Evolutionary conservation across 139 green algal species (phyloP), one percentile per base, ranked within the genome.

Genomic region (Chlorella sp.): DNA sequence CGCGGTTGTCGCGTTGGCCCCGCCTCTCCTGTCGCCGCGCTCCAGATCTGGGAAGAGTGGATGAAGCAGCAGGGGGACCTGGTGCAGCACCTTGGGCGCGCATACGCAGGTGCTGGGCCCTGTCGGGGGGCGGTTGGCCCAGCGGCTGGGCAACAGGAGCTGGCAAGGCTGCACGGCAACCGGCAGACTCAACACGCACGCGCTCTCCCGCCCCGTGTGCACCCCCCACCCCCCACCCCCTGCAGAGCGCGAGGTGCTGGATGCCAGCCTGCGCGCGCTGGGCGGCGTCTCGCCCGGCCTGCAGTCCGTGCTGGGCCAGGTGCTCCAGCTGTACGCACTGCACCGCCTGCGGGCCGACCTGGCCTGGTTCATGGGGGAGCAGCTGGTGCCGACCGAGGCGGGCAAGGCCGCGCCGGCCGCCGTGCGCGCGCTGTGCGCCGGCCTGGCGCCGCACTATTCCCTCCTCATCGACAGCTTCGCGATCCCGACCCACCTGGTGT

Each of bases 401-500:
- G 88, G 71, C 1, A 25, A 25, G 8, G 73, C 56, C 5, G 72
- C 95, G 25, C 65, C 80, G 4, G 79, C 79, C 35, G 69, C 58
- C 17, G 83, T 90, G 42, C 86, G 91, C 33, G 48, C 41, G 43
- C 51, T 89, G 29, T 90, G 88, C 59, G 53, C 42, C 36, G 64
- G 77, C 58, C 67, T 96, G 75, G 81, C 85, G 3, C 84, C 84
- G 0, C 59, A 50, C 38, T 81, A 53, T 15, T 56, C 85, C 50
- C 31, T 66, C 14, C 71, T 97, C n/a, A 80, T 94, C 51, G 85
- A 85, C 8, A 71, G 81, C 6, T 96, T 97, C 77, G 93, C 88
- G 82, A 95, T 98, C 64, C 93, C 93, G 9, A 89, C 94, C 51
- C 86, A 94, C 80, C 80, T 97, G 69, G n/a, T n/a, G n/a, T n/a